Conservation (phyloP, 805 yeast genomes). For the Helenozyma rhizophorensis region DNA sequence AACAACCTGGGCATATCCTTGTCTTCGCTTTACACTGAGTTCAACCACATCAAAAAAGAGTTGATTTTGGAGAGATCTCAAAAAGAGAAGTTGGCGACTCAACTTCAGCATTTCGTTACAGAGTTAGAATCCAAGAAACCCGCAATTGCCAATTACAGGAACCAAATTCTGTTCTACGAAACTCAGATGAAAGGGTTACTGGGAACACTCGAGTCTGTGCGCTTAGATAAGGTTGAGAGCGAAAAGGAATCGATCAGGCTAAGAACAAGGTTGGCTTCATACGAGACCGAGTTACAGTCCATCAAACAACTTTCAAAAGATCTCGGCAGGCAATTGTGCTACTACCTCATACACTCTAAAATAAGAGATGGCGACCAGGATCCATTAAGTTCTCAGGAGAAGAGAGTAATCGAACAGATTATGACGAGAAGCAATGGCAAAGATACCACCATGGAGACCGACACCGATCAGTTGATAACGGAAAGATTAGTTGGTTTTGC, state of each 20-base stretch:
- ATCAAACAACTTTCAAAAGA: slow-evolving; percentile 62
- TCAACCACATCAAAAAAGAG: slow-evolving; percentile 59
- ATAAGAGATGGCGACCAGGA: slow-evolving; percentile 51
- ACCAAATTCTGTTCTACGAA: slow-evolving; percentile 52
- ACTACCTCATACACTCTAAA: slow-evolving; percentile 61
- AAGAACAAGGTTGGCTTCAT: slow-evolving; percentile 34
- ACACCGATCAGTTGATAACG: slow-evolving; percentile 67
- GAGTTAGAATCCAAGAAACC: slow-evolving; percentile 83
- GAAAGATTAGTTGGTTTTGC: slow-evolving; percentile 71
- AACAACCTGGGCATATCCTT: slow-evolving; percentile 50
- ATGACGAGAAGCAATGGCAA: slow-evolving; percentile 35
- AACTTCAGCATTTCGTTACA: slow-evolving; percentile 63
- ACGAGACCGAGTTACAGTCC: slow-evolving; percentile 42
- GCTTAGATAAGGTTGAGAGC: slow-evolving; percentile 45
- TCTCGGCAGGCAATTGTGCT: slow-evolving; percentile 78
- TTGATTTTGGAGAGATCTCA: slow-evolving; percentile 65
- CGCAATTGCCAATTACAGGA: slow-evolving; percentile 59
- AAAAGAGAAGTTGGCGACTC: slow-evolving; percentile 64
- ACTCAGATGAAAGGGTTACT: slow-evolving; percentile 50
- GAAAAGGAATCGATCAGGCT: slow-evolving; percentile 35
- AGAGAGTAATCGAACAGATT: slow-evolving; percentile 56
- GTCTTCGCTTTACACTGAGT: slow-evolving; percentile 63
- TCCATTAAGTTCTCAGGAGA: slow-evolving; percentile 64
- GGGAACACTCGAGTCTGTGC: slow-evolving; percentile 48
- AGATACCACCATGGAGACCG: slow-evolving; percentile 40